These are phyloP conservation scores for Pythium angustatum DNA, from an alignment of 352 stramenopile species.

Conservation along the genomic window DNA sequence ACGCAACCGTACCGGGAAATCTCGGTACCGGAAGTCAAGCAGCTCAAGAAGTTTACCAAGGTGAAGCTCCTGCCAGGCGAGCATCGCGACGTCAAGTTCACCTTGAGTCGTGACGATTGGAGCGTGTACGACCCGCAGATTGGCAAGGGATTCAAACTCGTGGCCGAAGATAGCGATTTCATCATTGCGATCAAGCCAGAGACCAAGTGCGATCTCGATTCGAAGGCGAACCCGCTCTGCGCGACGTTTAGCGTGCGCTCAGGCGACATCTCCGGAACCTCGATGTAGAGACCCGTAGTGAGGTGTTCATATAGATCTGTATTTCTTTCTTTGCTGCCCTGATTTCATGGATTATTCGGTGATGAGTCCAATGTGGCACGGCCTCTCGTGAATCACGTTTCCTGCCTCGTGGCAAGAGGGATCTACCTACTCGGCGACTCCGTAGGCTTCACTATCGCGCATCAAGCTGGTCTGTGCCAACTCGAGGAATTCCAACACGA, in stretches of 20 bases:
- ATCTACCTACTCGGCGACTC: constrained; percentile 6
- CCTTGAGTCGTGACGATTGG: constrained; percentile 32
- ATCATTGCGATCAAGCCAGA: constrained; percentile 60
- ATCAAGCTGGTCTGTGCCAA: constrained; percentile 29
- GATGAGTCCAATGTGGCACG: too few species aligned
- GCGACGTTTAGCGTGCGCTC: constrained; percentile 34
- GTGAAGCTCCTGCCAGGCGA: constrained; percentile 34
- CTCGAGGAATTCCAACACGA: constrained; percentile 71
- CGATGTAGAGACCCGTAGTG: background rate
- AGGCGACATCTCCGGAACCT: too few species aligned
- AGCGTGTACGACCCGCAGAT: constrained; percentile 60
- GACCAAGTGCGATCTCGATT: constrained; percentile 37
- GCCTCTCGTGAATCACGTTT: too few species aligned
- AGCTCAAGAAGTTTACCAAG: constrained; percentile 82
- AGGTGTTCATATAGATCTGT: background rate
- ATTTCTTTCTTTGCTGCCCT: background rate
- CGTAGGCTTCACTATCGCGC: constrained; percentile 20
- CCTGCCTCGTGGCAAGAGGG: background rate
- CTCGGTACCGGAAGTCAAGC: constrained; percentile 79
- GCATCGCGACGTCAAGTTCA: constrained; percentile 23
- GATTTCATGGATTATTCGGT: too few species aligned
- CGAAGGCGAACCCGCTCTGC: constrained; percentile 32
- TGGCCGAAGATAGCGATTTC: constrained; percentile 54
- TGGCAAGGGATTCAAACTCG: constrained; percentile 45
- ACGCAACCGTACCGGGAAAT: constrained; percentile 38